phyloP scores from a whole-genome alignment of 2,329 filamentous ascomycete species.

The Aureobasidium sp. region DNA sequence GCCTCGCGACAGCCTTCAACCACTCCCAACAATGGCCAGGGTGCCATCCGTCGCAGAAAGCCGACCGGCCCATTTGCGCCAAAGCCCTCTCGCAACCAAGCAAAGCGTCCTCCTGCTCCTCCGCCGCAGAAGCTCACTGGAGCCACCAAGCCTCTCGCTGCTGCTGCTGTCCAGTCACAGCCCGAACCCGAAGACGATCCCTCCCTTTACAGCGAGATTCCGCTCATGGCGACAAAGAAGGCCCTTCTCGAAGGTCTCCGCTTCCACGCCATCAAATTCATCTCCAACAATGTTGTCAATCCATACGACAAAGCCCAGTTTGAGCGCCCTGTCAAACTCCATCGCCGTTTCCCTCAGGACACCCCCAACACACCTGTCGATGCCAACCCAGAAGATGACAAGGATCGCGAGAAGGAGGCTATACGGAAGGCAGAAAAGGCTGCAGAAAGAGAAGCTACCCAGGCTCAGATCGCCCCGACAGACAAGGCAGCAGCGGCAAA shows the following conservation, averaged over 20 bases:
- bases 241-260: slow-evolving; percentile 71
- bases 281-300: slow-evolving; percentile 44
- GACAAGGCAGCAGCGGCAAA: slow-evolving; percentile 48
- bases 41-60: slow-evolving; percentile 29
- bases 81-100: background rate
- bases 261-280: slow-evolving; percentile 79
- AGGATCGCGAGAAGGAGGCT: slow-evolving; percentile 53
- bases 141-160: slow-evolving; percentile 5
- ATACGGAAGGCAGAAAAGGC: slow-evolving; percentile 67
- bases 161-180: background rate
- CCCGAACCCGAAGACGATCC: slow-evolving; percentile 21
- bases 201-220: slow-evolving; percentile 45
- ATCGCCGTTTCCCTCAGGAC: slow-evolving; percentile 76
- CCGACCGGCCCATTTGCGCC: slow-evolving; percentile 22
- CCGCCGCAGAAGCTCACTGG: slow-evolving; percentile 16
- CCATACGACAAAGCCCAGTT: slow-evolving; percentile 75
- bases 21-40: slow-evolving; percentile 31
- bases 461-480: slow-evolving; percentile 88
- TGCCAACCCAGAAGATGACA: slow-evolving; percentile 52
- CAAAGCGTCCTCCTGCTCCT: slow-evolving; percentile 11
- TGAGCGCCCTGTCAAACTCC: slow-evolving; percentile 77
- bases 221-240: slow-evolving; percentile 76
- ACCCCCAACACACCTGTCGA: slow-evolving; percentile 44
- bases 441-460: slow-evolving; percentile 75
- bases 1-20: slow-evolving; percentile 27